Evolutionary conservation across 371 early-diverging fungal genomes (phyloP).

Genomic region (Mucor saturninus): DNA sequence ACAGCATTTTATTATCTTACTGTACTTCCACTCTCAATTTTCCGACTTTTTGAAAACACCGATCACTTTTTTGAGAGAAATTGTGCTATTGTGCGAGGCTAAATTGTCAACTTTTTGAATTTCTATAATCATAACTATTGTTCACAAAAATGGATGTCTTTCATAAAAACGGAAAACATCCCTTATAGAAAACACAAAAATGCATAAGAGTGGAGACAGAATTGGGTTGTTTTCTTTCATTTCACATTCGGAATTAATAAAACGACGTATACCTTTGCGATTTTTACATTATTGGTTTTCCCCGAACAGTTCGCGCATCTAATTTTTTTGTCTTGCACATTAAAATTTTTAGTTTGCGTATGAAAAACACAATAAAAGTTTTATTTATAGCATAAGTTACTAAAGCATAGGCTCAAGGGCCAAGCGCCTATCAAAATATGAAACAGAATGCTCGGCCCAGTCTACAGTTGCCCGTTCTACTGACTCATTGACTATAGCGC

Average conservation of each 20-base stretch:
- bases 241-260: conserved; percentile 15
- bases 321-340: conserved; percentile 13
- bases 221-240: conserved; percentile 14
- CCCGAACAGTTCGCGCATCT: conserved; percentile 10
- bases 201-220: conserved; percentile 17
- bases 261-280: conserved; percentile 18
- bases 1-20: background rate
- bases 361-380: background rate
- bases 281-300: conserved; percentile 15
- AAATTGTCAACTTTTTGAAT: conserved; percentile 12
- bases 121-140: conserved; percentile 5
- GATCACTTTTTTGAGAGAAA: conserved; percentile 1
- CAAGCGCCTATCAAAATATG: conserved; percentile 13
- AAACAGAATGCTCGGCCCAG: conserved; percentile 17
- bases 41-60: conserved; percentile 5
- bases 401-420: conserved; percentile 11
- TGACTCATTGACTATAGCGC: conserved; percentile 13
- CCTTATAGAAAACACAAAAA: conserved; percentile 18
- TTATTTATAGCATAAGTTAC: background rate
- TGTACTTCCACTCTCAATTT: conserved; percentile 5
- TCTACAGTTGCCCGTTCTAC: conserved; percentile 2
- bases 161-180: conserved; percentile 16
- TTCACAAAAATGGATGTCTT: conserved; percentile 16
- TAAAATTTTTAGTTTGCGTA: conserved; percentile 14
- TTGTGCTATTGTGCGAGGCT: conserved; percentile 6